Evolutionary conservation across 225 moss, liverwort and hornwort species (phyloP).

Genomic region (Straminergon stramineum): DNA sequence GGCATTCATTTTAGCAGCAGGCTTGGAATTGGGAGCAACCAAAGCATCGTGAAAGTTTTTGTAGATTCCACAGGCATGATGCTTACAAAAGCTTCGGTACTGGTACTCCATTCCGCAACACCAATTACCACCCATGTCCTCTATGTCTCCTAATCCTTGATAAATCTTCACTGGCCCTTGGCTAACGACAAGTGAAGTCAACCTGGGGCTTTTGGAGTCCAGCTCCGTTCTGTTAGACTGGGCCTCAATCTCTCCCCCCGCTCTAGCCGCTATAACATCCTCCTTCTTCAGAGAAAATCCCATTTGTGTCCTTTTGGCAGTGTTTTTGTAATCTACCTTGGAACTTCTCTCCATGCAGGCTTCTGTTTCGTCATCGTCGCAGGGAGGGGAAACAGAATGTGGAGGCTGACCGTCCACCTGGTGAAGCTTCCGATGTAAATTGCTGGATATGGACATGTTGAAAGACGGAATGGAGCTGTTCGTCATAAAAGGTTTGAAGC

Average conservation of each 20-base stretch:
- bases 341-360: neutral
- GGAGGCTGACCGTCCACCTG: slow-evolving; percentile 1
- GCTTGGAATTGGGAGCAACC: slow-evolving; percentile 18
- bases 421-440: slow-evolving; percentile 21
- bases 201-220: slow-evolving; percentile 1
- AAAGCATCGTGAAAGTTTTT: slow-evolving; percentile 42
- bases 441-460: slow-evolving; percentile 25
- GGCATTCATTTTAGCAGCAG: neutral
- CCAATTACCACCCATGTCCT: slow-evolving; percentile 32
- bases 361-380: neutral
- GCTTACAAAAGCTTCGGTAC: slow-evolving; percentile 37
- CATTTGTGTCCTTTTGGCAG: slow-evolving; percentile 21
- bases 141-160: slow-evolving; percentile 45
- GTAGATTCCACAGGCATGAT: slow-evolving; percentile 42
- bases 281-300: slow-evolving; percentile 33
- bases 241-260: neutral
- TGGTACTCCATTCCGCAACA: slow-evolving; percentile 45
- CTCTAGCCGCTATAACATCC: neutral
- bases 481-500: slow-evolving; percentile 43
- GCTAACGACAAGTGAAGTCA: slow-evolving; percentile 22
- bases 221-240: slow-evolving; percentile 4
- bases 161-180: slow-evolving; percentile 45
- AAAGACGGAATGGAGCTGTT: slow-evolving; percentile 39
- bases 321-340: slow-evolving; percentile 2
- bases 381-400: neutral